phyloP scores from a whole-genome alignment of 2,329 filamentous ascomycete genomes.

The Decorospora gaudefroyi region DNA sequence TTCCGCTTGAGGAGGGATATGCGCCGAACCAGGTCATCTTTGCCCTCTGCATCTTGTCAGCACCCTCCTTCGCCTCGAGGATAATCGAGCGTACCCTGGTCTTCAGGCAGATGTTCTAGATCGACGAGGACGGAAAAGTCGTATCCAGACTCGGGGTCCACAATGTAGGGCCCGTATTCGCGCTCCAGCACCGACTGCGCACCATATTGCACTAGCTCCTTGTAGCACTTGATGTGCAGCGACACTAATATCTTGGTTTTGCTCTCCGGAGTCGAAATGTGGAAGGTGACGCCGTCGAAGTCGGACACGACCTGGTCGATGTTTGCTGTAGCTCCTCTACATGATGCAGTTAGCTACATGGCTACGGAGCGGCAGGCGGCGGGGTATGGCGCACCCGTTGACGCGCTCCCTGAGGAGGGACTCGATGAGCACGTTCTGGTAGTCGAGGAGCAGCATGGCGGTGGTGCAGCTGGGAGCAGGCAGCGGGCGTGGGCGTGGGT shows the following conservation, averaged over 20 bases:
- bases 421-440: conserved; percentile 98
- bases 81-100: conserved; percentile 62
- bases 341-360: conserved; percentile 43
- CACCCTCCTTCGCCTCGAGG: background rate
- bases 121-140: conserved; percentile 95
- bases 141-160: conserved; percentile 84
- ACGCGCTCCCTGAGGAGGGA: conserved; percentile 94
- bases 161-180: conserved; percentile 93
- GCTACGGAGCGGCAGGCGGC: conserved; percentile 37
- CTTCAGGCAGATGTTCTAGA: conserved; percentile 80
- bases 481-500: conserved; percentile 6
- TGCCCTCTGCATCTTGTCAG: conserved; percentile 65
- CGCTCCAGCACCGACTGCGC: conserved; percentile 88
- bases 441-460: conserved; percentile 89
- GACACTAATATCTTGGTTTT: conserved; percentile 96
- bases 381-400: conserved; percentile 66
- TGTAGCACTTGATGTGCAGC: conserved; percentile 91
- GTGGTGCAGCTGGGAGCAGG: conserved; percentile 15
- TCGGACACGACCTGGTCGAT: conserved; percentile 99
- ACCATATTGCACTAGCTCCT: conserved; percentile 89
- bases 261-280: conserved; percentile 92
- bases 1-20: conserved; percentile 95
- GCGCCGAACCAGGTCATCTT: conserved; percentile 82
- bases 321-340: conserved; percentile 77
- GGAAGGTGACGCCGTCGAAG: conserved; percentile 98